phyloP scores from a whole-genome alignment of 805 yeast species.

The Kluyveromyces siamensis region DNA sequence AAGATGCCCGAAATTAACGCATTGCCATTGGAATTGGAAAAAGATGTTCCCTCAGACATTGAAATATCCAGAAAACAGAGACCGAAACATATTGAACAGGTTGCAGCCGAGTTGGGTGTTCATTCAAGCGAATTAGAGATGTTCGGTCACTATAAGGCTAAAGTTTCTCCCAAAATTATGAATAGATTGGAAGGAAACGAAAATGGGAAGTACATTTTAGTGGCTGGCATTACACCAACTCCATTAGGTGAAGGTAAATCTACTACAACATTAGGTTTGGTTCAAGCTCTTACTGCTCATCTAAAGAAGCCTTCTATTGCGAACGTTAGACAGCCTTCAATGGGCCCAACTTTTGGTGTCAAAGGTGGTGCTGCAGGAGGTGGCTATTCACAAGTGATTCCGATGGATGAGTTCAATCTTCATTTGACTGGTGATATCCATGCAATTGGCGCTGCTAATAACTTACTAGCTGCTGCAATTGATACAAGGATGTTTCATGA shows the following conservation, averaged over 20 bases:
- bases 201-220: constrained; percentile 82
- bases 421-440: constrained; percentile 97
- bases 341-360: constrained; percentile 98
- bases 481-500: constrained; percentile 98
- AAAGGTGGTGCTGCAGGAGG: constrained; percentile 99
- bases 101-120: constrained; percentile 80
- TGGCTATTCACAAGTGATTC: constrained; percentile 95
- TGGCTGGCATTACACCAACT: constrained; percentile 97
- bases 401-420: constrained; percentile 98
- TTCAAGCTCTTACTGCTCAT: constrained; percentile 95
- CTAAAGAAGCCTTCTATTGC: constrained; percentile 78
- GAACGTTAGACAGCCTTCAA: constrained; percentile 92
- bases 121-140: constrained; percentile 72
- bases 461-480: constrained; percentile 89
- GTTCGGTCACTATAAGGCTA: constrained; percentile 85
- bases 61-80: constrained; percentile 82
- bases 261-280: constrained; percentile 91
- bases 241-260: constrained; percentile 98
- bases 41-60: constrained; percentile 86
- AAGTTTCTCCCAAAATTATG: constrained; percentile 60
- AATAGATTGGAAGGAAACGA: constrained; percentile 55
- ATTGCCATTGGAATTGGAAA: constrained; percentile 41
- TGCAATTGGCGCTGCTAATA: constrained; percentile 90
- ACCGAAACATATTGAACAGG: constrained; percentile 69
- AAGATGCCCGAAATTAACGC: constrained; percentile 45